These are phyloP conservation scores for Aspergillus amoenus DNA, from an alignment of 2,329 filamentous ascomycete genomes.

Conservation along the genomic window DNA sequence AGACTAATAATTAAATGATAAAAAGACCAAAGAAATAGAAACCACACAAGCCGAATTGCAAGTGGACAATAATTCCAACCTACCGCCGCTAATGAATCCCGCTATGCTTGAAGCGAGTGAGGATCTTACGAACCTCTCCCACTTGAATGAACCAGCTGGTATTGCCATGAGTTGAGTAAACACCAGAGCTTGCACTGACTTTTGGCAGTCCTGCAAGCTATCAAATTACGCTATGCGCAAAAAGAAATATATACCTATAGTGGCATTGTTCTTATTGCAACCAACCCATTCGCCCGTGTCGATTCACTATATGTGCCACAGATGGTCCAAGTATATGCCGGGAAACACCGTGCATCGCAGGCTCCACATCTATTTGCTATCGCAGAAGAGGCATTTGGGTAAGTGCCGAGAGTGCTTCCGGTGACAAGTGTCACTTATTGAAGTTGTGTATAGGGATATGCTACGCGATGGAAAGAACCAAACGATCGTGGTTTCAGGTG, in stretches of 20 bases:
- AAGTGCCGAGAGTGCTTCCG: conserved; percentile 37
- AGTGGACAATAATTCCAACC: conserved; percentile 70
- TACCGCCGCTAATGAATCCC: conserved; percentile 97
- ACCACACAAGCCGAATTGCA: conserved; percentile 75
- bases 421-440: conserved; percentile 36
- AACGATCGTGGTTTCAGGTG: conserved; percentile 97
- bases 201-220: conserved; percentile 82
- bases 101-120: conserved; percentile 98
- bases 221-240: conserved; percentile 92
- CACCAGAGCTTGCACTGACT: conserved; percentile 21
- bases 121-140: conserved; percentile 93
- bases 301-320: conserved; percentile 98
- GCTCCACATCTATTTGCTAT: conserved; percentile 98
- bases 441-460: conserved; percentile 71
- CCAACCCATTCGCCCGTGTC: conserved; percentile 95
- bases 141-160: conserved; percentile 98
- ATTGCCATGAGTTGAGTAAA: conserved; percentile 27
- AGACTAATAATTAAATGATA: conserved; percentile 6
- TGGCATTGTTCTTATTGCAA: conserved; percentile 96
- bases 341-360: conserved; percentile 93
- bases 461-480: conserved; percentile 93
- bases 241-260: conserved; percentile 99
- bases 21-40: conserved; percentile 74
- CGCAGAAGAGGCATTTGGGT: conserved; percentile 97
- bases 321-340: conserved; percentile 99